Percentiles rank a stretch among this genome's conserved stretches.
phyloP scores from a whole-genome alignment of 495 filamentous ascomycete genomes.

The Filosporella fistucella region DNA sequence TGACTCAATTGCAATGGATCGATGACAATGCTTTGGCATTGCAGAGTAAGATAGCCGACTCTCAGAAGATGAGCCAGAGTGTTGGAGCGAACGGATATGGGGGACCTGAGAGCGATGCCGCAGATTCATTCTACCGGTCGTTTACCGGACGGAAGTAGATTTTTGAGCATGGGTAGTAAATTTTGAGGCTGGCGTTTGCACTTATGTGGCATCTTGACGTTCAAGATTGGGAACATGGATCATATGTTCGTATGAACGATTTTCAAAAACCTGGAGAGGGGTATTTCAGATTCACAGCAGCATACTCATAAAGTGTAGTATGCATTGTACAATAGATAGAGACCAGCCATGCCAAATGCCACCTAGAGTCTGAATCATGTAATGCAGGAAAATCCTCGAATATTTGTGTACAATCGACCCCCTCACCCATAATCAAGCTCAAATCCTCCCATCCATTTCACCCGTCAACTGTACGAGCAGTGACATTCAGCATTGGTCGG shows the following conservation, averaged over 20 bases:
- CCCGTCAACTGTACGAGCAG: slow-evolving; percentile 9
- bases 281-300: not conserved
- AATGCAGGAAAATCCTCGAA: not conserved
- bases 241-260: slow-evolving; percentile 18
- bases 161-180: not conserved
- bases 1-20: slow-evolving; percentile 84
- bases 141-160: slow-evolving; percentile 59
- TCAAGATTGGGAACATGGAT: slow-evolving; percentile 12
- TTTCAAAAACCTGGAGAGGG: slow-evolving; percentile 6
- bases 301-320: not conserved
- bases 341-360: not conserved
- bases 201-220: slow-evolving; percentile 17
- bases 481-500: slow-evolving; percentile 15
- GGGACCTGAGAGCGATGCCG: slow-evolving; percentile 57
- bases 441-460: not conserved
- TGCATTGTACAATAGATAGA: not conserved
- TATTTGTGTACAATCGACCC: slow-evolving; percentile 1
- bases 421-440: not conserved
- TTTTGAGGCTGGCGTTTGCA: slow-evolving; percentile 17
- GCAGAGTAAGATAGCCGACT: slow-evolving; percentile 69
- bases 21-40: slow-evolving; percentile 78
- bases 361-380: not conserved
- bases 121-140: slow-evolving; percentile 79
- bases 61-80: slow-evolving; percentile 68
- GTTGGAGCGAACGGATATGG: slow-evolving; percentile 58